Evolutionary conservation across 1,139 yeast species (phyloP).

Genomic region (Suhomyces kunorum): DNA sequence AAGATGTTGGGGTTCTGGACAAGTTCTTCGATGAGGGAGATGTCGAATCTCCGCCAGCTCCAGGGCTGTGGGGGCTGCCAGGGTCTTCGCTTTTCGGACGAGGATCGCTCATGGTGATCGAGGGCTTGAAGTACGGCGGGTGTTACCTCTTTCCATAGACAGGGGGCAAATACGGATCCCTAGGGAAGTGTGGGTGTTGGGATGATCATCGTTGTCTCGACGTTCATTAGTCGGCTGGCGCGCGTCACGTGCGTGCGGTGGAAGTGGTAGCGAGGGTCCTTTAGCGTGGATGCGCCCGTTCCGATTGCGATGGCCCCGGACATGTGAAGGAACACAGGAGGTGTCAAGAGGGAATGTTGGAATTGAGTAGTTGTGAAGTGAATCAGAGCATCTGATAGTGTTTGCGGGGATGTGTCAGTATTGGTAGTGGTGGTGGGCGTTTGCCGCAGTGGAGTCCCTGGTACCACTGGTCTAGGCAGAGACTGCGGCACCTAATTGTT

Average conservation of each 20-base stretch:
- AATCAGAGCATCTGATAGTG: too few relatives aligned
- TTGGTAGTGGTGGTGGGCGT: neutral
- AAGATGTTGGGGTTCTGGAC: constrained; percentile 62
- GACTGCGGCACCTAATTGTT: too few relatives aligned
- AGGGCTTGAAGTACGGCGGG: neutral
- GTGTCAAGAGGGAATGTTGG: too few relatives aligned
- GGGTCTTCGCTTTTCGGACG: constrained; percentile 8
- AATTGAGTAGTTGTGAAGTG: too few relatives aligned
- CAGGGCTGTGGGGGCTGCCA: constrained; percentile 9
- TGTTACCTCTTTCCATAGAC: constrained; percentile 1
- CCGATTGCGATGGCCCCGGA: neutral
- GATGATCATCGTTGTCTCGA: constrained; percentile 16
- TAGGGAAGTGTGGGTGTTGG: constrained; percentile 7
- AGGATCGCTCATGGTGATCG: constrained; percentile 5
- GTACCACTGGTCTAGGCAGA: neutral
- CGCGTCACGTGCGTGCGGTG: constrained; percentile 8
- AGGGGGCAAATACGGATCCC: neutral
- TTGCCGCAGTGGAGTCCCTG: neutral
- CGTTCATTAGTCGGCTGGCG: constrained; percentile 9
- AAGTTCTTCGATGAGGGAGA: constrained; percentile 18
- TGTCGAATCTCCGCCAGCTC: constrained; percentile 5
- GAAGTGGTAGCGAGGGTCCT: too few relatives aligned
- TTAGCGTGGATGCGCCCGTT: too few relatives aligned
- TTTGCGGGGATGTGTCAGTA: too few relatives aligned
- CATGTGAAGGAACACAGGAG: neutral